A percentile compares a stretch with the other conserved stretches of the same genome.
These are phyloP conservation scores for Coniochaeta sp. DNA, from an alignment of 2,329 filamentous ascomycete genomes.

Conservation along the genomic window DNA sequence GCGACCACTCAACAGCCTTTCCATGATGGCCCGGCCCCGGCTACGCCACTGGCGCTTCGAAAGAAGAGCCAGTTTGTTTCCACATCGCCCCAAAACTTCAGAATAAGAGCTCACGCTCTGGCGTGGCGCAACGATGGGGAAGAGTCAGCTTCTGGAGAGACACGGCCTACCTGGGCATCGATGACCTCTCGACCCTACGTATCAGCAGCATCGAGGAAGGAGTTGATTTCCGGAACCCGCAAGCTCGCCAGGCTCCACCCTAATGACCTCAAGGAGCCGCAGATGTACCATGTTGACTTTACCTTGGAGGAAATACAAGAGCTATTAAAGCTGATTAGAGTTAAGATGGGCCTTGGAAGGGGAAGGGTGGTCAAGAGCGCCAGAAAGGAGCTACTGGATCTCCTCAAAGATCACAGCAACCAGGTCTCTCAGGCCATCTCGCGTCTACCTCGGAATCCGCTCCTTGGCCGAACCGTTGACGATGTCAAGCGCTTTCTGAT, in stretches of 20 bases:
- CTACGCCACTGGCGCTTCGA: background rate
- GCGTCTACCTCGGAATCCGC: background rate
- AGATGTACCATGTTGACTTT: constrained; percentile 39
- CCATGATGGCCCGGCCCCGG: background rate
- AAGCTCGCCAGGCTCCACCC: constrained; percentile 7
- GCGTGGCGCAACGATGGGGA: constrained; percentile 9
- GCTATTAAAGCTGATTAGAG: constrained; percentile 11
- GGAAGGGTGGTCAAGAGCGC: constrained; percentile 2
- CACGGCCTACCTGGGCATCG: constrained; percentile 6
- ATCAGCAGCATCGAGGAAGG: constrained; percentile 8
- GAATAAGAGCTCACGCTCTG: constrained; percentile 10
- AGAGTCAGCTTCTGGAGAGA: background rate
- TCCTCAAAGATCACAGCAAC: constrained; percentile 2
- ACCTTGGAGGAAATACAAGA: constrained; percentile 26
- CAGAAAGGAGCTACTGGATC: constrained; percentile 2
- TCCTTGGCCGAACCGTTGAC: constrained; percentile 14
- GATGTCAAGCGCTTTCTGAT: constrained; percentile 29
- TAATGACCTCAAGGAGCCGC: constrained; percentile 3
- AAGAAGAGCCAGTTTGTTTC: background rate
- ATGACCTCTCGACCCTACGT: constrained; percentile 17
- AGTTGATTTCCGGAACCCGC: constrained; percentile 10
- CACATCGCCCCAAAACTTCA: constrained; percentile 8
- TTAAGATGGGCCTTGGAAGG: constrained; percentile 2
- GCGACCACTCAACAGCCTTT: background rate
- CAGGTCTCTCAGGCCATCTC: background rate